A percentile compares a stretch with the other conserved stretches of the same genome.
Evolutionary conservation across 257 asterid species (phyloP).

Genomic region (Solanum chilense): DNA sequence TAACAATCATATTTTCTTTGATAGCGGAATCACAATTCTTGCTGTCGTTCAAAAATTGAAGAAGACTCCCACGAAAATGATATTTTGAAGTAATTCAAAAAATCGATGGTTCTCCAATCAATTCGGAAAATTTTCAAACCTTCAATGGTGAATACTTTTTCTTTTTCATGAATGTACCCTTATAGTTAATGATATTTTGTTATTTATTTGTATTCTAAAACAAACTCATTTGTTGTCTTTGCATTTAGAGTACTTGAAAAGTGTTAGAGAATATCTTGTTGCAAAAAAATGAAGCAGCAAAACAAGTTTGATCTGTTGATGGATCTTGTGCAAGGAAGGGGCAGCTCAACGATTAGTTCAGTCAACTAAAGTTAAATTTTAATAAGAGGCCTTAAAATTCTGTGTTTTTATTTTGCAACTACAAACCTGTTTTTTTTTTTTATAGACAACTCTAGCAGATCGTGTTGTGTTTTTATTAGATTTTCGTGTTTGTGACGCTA

Average conservation of each 20-base stretch:
- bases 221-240: background rate
- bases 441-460: background rate
- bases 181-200: no score
- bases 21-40: constrained; percentile 63
- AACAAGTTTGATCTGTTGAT: constrained; percentile 19
- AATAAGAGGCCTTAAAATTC: background rate
- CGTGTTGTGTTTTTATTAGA: background rate
- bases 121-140: constrained; percentile 38
- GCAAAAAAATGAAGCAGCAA: constrained; percentile 29
- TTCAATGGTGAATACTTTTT: constrained; percentile 58
- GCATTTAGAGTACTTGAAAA: constrained; percentile 47
- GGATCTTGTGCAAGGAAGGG: background rate
- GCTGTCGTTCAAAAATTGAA: constrained; percentile 71
- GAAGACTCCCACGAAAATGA: constrained; percentile 42
- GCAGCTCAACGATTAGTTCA: background rate
- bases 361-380: background rate
- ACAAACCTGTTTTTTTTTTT: background rate
- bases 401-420: background rate
- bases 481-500: background rate
- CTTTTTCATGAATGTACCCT: background rate
- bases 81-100: constrained; percentile 51
- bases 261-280: constrained; percentile 51
- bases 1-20: constrained; percentile 66
- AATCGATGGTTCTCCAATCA: constrained; percentile 46
- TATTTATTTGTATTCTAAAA: background rate